These are phyloP conservation scores for Hypholoma sublateritium DNA, from an alignment of 768 basidiomycete species.

Conservation along the genomic window DNA sequence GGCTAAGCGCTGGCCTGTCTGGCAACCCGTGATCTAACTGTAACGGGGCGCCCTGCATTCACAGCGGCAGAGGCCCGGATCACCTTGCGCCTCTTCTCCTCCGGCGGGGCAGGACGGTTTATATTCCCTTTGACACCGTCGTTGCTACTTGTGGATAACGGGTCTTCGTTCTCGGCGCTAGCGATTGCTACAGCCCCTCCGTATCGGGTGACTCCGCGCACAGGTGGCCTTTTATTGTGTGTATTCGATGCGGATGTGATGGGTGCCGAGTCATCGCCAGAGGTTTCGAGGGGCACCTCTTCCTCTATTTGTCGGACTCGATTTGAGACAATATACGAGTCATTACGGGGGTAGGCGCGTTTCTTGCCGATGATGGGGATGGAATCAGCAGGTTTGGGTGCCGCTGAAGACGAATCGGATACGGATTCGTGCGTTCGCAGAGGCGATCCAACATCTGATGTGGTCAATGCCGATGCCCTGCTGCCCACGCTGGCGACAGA, in stretches of 20 bases:
- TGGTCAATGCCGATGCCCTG: constrained; percentile 37
- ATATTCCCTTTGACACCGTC: constrained; percentile 13
- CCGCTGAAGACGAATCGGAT: constrained; percentile 39
- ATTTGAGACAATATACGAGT: constrained; percentile 14
- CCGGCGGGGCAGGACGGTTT: constrained; percentile 21
- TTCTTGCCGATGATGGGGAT: constrained; percentile 43
- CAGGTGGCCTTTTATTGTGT: neutral
- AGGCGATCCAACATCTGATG: constrained; percentile 36
- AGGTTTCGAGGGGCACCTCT: constrained; percentile 9
- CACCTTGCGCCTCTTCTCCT: constrained; percentile 34
- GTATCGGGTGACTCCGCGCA: neutral
- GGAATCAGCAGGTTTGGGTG: constrained; percentile 29
- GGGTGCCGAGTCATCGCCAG: constrained; percentile 12
- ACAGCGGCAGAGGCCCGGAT: constrained; percentile 12
- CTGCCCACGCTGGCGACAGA: constrained; percentile 27
- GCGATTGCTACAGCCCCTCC: neutral
- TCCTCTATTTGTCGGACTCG: constrained; percentile 23
- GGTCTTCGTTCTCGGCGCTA: constrained; percentile 3
- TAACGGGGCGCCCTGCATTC: neutral
- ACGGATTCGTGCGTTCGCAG: constrained; percentile 39
- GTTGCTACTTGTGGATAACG: neutral
- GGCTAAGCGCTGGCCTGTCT: neutral
- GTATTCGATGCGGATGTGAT: neutral
- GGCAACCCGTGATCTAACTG: neutral
- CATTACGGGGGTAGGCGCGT: constrained; percentile 31